Evolutionary conservation across 257 asterid species (phyloP).

Genomic region (Petrea volubilis): DNA sequence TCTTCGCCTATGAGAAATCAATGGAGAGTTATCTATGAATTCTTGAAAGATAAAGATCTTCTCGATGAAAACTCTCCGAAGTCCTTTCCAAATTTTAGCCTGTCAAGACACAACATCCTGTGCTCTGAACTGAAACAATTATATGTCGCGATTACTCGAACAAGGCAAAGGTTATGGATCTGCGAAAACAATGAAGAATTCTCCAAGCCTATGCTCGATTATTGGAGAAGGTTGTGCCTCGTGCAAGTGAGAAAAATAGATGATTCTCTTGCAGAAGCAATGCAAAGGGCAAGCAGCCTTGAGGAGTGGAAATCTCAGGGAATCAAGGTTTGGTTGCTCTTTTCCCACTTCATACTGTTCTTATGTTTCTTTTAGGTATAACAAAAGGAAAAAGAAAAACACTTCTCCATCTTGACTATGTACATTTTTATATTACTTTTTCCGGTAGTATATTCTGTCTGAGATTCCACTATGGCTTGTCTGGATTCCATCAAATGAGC

Average conservation of each 20-base stretch:
- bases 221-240: conserved; percentile 56
- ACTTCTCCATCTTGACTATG: too few relatives aligned
- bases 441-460: too few relatives aligned
- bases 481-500: too few relatives aligned
- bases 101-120: conserved; percentile 50
- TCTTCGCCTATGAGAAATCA: conserved; percentile 61
- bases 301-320: conserved; percentile 75
- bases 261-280: conserved; percentile 56
- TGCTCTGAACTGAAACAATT: conserved; percentile 71
- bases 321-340: conserved; percentile 43
- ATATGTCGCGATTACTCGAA: conserved; percentile 70
- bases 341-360: background rate
- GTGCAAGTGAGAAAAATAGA: conserved; percentile 54
- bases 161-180: conserved; percentile 75
- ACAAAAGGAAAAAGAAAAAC: too few relatives aligned
- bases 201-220: conserved; percentile 62
- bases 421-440: too few relatives aligned
- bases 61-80: conserved; percentile 33
- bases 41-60: conserved; percentile 41
- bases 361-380: background rate
- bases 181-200: conserved; percentile 52
- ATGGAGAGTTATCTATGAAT: conserved; percentile 73
- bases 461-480: too few relatives aligned
- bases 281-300: conserved; percentile 65
- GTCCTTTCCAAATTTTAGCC: conserved; percentile 50